These are phyloP conservation scores for Acacia melanoxylon DNA, from an alignment of 306 rosid genomes.

Conservation along the genomic window DNA sequence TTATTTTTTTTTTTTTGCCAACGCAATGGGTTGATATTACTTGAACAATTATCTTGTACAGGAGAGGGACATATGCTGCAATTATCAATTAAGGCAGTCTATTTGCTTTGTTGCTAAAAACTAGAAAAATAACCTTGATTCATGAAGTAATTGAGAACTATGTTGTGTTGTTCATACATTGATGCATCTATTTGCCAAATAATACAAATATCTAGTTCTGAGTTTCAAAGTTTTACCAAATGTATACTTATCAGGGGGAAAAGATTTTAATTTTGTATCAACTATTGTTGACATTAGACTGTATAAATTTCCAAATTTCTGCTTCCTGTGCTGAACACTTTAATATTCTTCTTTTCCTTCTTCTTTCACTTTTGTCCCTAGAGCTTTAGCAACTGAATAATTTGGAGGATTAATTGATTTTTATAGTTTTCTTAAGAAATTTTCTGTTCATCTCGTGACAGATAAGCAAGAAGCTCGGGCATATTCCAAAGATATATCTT, in stretches of 20 bases:
- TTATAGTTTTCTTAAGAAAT: conserved; percentile 20
- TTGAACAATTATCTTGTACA: neutral
- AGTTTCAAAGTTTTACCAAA: conserved; percentile 8
- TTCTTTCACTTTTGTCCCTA: neutral
- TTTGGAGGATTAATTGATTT: neutral
- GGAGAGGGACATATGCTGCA: conserved; percentile 9
- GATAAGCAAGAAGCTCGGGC: conserved; percentile 94
- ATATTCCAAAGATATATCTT: conserved; percentile 77
- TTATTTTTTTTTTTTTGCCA: too few species aligned
- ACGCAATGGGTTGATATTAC: neutral
- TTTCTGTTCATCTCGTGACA: conserved; percentile 30
- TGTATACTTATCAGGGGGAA: conserved; percentile 3
- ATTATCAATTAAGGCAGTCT: neutral
- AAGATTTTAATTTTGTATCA: neutral
- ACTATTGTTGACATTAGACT: neutral
- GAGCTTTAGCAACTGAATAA: neutral
- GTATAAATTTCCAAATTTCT: neutral
- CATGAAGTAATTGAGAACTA: conserved; percentile 14
- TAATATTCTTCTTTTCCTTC: neutral
- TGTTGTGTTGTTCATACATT: neutral
- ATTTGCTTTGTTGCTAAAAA: conserved; percentile 18
- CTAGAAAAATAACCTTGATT: conserved; percentile 11
- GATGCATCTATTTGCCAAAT: neutral
- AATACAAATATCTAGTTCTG: conserved; percentile 21
- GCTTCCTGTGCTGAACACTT: neutral